Evolutionary conservation across 2,329 filamentous ascomycete genomes (phyloP).

Genomic region (Aspergillus ruber): DNA sequence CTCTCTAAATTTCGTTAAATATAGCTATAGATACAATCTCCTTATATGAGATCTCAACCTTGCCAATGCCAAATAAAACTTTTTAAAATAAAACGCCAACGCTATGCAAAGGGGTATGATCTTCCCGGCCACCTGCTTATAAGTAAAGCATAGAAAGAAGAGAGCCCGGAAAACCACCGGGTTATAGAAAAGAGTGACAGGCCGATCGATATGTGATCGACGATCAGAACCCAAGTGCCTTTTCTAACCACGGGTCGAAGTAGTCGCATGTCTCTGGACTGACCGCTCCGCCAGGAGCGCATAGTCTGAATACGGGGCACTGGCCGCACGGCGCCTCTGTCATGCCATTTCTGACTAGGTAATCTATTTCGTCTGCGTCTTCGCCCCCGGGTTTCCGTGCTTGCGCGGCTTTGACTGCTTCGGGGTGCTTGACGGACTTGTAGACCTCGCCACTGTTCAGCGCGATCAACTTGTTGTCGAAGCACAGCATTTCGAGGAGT

Average conservation of each 20-base stretch:
- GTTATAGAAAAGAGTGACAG: no score
- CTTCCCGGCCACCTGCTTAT: conserved; percentile 2
- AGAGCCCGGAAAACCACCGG: no score
- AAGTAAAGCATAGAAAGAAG: background rate
- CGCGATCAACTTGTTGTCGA: conserved; percentile 73
- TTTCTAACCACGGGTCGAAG: conserved; percentile 73
- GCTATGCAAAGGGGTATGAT: conserved; percentile 30
- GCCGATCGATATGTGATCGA: background rate
- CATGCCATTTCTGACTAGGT: conserved; percentile 61
- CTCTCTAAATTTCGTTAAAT: no score
- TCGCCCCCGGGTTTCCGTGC: conserved; percentile 23
- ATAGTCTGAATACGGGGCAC: conserved; percentile 90
- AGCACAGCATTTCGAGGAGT: conserved; percentile 80
- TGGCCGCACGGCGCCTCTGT: conserved; percentile 85
- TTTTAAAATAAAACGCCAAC: conserved; percentile 27
- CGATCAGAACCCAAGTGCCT: conserved; percentile 29
- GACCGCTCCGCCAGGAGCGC: conserved; percentile 83
- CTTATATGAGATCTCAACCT: conserved; percentile 2
- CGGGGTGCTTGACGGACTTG: conserved; percentile 36
- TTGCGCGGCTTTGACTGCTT: conserved; percentile 28
- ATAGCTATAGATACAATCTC: background rate
- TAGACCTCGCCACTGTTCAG: conserved; percentile 48
- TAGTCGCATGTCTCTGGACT: conserved; percentile 88
- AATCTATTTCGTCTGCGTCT: conserved; percentile 31
- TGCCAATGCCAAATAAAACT: conserved; percentile 6